Evolutionary conservation across 805 yeast genomes (phyloP).

Genomic region (Hanseniaspora valbyensis): DNA sequence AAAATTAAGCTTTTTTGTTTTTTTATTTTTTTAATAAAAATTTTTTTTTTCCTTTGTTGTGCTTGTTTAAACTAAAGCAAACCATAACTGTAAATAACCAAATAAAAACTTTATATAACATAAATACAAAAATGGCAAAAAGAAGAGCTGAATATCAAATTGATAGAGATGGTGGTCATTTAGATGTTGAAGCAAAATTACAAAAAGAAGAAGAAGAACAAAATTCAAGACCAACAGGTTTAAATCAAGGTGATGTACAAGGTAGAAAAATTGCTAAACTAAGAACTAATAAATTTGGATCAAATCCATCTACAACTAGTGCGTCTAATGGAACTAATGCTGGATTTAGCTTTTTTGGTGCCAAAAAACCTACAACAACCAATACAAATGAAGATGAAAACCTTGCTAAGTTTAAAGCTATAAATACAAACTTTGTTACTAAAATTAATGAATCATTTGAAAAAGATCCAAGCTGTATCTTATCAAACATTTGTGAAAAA

Average conservation of each 20-base stretch:
- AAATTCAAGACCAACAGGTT: constrained; percentile 29
- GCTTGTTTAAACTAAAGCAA: too few species aligned
- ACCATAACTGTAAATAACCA: neutral
- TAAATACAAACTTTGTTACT: constrained; percentile 49
- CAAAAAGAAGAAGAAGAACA: constrained; percentile 24
- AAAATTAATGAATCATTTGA: constrained; percentile 35
- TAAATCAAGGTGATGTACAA: constrained; percentile 56
- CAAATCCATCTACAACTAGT: constrained; percentile 11
- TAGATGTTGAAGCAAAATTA: constrained; percentile 24
- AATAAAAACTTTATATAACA: neutral
- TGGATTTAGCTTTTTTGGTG: constrained; percentile 14
- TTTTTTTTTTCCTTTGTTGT: too few species aligned
- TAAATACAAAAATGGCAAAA: constrained; percentile 64
- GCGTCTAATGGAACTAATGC: constrained; percentile 14
- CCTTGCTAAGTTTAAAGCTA: constrained; percentile 47
- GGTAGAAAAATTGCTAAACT: constrained; percentile 60
- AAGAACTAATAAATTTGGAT: constrained; percentile 29
- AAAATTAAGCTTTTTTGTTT: too few species aligned
- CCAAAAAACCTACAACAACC: neutral
- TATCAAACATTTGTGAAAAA: constrained; percentile 45
- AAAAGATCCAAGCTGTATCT: constrained; percentile 43
- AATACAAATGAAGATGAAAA: constrained; percentile 24
- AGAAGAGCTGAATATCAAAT: constrained; percentile 59
- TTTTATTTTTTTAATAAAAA: too few species aligned
- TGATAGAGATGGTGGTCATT: constrained; percentile 37